Percentiles rank a stretch among this genome's conserved stretches.
Evolutionary conservation across 2,329 filamentous ascomycete genomes (phyloP).

Genomic region (Dothidotthia symphoricarpi): DNA sequence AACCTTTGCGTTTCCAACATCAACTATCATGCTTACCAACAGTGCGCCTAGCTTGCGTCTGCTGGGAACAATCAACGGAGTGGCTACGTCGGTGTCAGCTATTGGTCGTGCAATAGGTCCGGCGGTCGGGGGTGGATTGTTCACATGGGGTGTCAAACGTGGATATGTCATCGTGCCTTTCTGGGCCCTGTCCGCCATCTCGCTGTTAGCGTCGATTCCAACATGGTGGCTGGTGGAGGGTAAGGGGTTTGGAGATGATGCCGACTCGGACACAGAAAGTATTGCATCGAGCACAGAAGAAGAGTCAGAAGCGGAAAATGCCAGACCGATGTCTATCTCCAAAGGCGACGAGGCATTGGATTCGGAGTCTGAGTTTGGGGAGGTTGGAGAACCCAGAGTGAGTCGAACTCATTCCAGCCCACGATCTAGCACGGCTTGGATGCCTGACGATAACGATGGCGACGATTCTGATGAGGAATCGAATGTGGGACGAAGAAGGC

Average conservation of each 20-base stretch:
- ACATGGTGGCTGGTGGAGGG: slow-evolving; percentile 73
- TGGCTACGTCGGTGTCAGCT: slow-evolving; percentile 79
- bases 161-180: slow-evolving; percentile 79
- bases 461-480: not conserved
- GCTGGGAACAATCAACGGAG: slow-evolving; percentile 85
- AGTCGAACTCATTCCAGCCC: slow-evolving; percentile 25
- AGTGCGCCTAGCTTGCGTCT: slow-evolving; percentile 71
- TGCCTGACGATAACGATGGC: slow-evolving; percentile 20
- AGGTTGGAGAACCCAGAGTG: slow-evolving; percentile 29
- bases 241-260: slow-evolving; percentile 58
- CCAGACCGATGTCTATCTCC: slow-evolving; percentile 3
- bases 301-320: slow-evolving; percentile 33
- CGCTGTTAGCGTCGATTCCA: slow-evolving; percentile 65
- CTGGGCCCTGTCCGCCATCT: slow-evolving; percentile 70
- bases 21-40: slow-evolving; percentile 88
- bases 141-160: slow-evolving; percentile 70
- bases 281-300: too few relatives aligned
- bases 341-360: slow-evolving; percentile 15
- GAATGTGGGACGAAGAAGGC: slow-evolving; percentile 11
- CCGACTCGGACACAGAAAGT: slow-evolving; percentile 31
- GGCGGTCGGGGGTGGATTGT: slow-evolving; percentile 67
- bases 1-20: slow-evolving; percentile 86
- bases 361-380: slow-evolving; percentile 44
- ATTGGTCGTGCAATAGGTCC: slow-evolving; percentile 79
- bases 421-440: slow-evolving; percentile 22